These are phyloP conservation scores for Neohortaea acidophila DNA, from an alignment of 495 filamentous ascomycete species.

Conservation along the genomic window DNA sequence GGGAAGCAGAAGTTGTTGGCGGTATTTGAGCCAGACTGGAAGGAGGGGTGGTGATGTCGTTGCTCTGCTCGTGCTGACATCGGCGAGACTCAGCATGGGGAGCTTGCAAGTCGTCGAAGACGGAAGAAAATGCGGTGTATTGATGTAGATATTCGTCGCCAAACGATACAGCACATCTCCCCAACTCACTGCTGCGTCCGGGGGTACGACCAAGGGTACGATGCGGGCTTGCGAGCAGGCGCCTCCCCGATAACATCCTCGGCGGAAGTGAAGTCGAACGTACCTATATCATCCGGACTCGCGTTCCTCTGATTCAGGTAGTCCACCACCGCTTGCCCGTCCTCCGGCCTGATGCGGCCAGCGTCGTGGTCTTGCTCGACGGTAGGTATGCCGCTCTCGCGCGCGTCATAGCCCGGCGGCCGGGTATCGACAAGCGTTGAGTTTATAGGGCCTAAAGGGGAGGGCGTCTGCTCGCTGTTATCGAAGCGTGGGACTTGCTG, in stretches of 20 bases:
- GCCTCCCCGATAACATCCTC: not conserved
- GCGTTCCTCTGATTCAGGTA: conserved; percentile 3
- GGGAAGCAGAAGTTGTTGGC: no score
- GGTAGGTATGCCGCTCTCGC: conserved; percentile 7
- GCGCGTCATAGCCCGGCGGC: conserved; percentile 8
- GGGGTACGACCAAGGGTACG: conserved; percentile 1
- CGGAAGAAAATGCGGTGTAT: no score
- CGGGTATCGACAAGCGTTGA: conserved; percentile 6
- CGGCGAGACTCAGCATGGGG: no score
- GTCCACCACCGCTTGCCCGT: conserved; percentile 17
- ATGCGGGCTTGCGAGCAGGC: not conserved
- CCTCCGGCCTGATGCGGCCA: conserved; percentile 7
- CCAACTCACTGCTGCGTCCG: not conserved
- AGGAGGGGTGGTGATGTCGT: no score
- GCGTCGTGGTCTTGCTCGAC: conserved; percentile 10
- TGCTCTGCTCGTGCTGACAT: no score
- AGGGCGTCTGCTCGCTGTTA: conserved; percentile 12
- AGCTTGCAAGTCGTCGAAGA: no score
- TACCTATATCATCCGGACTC: conserved; percentile 13
- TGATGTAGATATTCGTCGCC: not conserved
- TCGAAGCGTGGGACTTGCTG: conserved; percentile 6
- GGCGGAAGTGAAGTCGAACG: conserved; percentile 1
- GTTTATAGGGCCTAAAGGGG: conserved; percentile 8
- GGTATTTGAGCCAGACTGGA: no score
- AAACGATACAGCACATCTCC: not conserved